Evolutionary conservation across 2,329 filamentous ascomycete species (phyloP), one percentile per base, ranked within the genome.

Genomic region (Simplicillium aogashimaense): DNA sequence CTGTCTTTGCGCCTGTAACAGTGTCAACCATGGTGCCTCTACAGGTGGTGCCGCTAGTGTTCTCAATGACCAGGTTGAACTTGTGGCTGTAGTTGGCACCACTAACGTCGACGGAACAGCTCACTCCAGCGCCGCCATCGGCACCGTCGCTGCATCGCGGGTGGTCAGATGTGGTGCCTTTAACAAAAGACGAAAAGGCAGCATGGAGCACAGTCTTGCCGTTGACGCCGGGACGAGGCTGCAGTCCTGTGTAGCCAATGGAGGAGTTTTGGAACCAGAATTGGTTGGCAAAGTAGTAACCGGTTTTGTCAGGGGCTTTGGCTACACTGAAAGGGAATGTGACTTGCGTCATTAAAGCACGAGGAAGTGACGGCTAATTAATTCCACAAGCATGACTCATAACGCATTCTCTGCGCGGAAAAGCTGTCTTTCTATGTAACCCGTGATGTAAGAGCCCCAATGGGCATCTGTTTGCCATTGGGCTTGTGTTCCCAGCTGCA

Each of bases 241-340:
- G 50, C 2, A 53, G 29, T 5, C 50, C 50, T 8, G 37, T 44
- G 40, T 52, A 53, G 16, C 43, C 44, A n/a, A 46, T 38, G 1
- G 45, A 29, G 1, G 35, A 16, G 17, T 39, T 41, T 3, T 44
- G 7, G 20, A 52, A 50, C 15, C 29, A 20, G 38, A 43, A 53
- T 20, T 51, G 48, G 42, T 52, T 43, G 10, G 50, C 52, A 41
- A 47, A 52, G 43, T 49, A 52, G 30, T 45, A 54, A 11, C 48
- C 49, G 1, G 16, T 31, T 3, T 34, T 14, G 31, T 49, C 50
- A 9, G 43, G 29, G 5, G 50, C 47, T 1, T 42, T 39, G 30
- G 43, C 39, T 30, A 52, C 46, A 37, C 42, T 46, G 29, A 52
- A 43, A 11, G 47, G 45, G 29, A 54, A 52, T 1, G 47, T 48